These are phyloP conservation scores for Suillus brevipes DNA, from an alignment of 768 basidiomycete genomes.

Conservation along the genomic window DNA sequence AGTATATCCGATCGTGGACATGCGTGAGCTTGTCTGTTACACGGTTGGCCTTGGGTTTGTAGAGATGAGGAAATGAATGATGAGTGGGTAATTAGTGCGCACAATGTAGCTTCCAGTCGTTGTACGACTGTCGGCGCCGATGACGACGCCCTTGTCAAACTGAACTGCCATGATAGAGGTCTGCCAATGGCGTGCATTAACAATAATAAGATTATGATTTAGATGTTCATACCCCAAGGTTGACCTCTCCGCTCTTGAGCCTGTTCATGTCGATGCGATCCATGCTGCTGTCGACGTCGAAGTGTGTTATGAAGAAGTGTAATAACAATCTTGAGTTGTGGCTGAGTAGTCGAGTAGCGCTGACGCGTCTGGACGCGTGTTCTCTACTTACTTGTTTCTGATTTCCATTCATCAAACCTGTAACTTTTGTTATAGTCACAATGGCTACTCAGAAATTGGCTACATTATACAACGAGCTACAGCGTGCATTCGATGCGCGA, in stretches of 20 bases:
- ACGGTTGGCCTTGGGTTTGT: constrained; percentile 75
- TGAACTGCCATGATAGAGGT: constrained; percentile 99
- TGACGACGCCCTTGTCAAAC: constrained; percentile 91
- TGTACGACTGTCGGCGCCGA: constrained; percentile 96
- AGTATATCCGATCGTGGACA: constrained; percentile 97
- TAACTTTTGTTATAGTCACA: constrained; percentile 6
- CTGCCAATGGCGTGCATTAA: constrained; percentile 39
- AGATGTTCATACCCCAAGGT: constrained; percentile 78
- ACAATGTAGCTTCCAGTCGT: constrained; percentile 97
- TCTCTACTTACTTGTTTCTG: background rate
- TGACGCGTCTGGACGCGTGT: constrained; percentile 59
- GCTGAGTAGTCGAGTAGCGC: constrained; percentile 24
- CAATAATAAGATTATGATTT: background rate
- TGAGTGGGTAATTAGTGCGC: constrained; percentile 26
- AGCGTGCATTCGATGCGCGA: constrained; percentile 61
- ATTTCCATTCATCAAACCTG: background rate
- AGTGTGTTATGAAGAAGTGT: constrained; percentile 11
- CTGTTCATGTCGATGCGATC: constrained; percentile 78
- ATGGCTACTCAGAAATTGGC: constrained; percentile 60
- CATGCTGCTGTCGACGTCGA: constrained; percentile 37
- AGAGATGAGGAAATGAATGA: constrained; percentile 8
- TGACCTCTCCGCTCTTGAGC: constrained; percentile 94
- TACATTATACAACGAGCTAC: constrained; percentile 63
- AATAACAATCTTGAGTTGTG: constrained; percentile 21
- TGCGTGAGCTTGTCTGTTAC: constrained; percentile 98